Base-by-base conservation (phyloP, 306 rosid species). In the Macrotyloma uniflorum region DNA sequence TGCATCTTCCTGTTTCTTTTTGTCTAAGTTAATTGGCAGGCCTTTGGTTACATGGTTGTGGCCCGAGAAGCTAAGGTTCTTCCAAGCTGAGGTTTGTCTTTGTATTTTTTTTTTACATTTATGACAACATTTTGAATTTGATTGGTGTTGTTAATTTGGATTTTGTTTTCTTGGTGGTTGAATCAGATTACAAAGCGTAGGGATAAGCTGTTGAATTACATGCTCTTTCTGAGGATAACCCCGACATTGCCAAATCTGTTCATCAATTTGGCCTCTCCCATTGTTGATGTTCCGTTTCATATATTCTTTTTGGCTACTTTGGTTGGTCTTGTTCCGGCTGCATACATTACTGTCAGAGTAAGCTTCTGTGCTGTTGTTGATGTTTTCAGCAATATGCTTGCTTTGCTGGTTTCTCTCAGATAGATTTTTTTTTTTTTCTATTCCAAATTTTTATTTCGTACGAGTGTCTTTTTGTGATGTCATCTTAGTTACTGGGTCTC, bases 181-280 rank as follows among this genome's bases (percentile, higher is more conserved):
- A 55, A 63, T 78, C 90, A 92, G 98, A 89, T 92, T 57, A 97
- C 96, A 50, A 92, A 91, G 88, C 93, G 95, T 8, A 86, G 89
- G 86, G 98, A 92, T 70, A 95, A 84, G 96, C 85, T 95, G 86
- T 91, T 95, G 50, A 95, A 95, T 79, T 95, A 92, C 92, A 92
- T 95, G 98, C 97, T 95, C 72, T 95, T 95, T 76, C 89, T 95
- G 65, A 91, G 98, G 88, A 83, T 95, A 40, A 95, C 98, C n/a
- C 98, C 98, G 5, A 89, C 98, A 32, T 82, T 95, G 80, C 98
- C 98, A 11, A 95, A 95, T 85, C 93, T 95, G 70, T 95, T 95
- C 81, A 95, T 95, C 86, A 95, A 95, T 86, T 86, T 95, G 93
- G 98, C 98, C 32, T 95, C 98, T 75, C 98, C 98, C 30, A 95